These are phyloP conservation scores for Akanthomyces dipterigenus DNA, from an alignment of 2,329 filamentous ascomycete species.

Conservation along the genomic window DNA sequence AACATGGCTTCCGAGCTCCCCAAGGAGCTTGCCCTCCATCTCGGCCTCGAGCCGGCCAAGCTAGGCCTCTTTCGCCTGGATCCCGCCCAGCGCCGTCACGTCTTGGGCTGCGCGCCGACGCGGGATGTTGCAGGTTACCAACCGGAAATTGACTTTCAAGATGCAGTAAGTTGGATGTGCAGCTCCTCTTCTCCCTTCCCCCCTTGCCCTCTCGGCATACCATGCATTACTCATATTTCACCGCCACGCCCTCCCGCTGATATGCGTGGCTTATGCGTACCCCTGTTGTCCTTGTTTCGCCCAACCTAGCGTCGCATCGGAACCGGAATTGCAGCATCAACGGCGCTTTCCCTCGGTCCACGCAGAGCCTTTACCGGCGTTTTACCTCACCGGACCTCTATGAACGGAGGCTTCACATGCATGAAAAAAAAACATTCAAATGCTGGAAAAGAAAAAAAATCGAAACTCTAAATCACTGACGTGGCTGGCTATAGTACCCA, in stretches of 20 bases:
- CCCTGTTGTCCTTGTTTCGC: background rate
- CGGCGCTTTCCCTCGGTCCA: background rate
- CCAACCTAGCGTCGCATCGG: background rate
- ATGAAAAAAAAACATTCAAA: background rate
- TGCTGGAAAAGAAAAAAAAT: background rate
- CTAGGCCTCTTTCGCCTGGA: slow-evolving; percentile 65
- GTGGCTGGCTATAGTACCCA: slow-evolving; percentile 47
- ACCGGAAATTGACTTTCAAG: slow-evolving; percentile 60
- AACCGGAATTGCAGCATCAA: background rate
- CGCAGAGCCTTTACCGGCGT: background rate
- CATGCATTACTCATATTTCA: background rate
- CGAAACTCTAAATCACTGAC: background rate
- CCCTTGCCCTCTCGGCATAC: background rate
- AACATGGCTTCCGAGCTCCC: slow-evolving; percentile 55
- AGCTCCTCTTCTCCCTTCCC: background rate
- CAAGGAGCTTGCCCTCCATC: slow-evolving; percentile 54
- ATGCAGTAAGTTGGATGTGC: slow-evolving; percentile 46
- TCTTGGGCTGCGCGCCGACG: slow-evolving; percentile 53
- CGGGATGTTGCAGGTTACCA: slow-evolving; percentile 55
- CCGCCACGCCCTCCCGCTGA: background rate
- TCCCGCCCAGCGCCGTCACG: slow-evolving; percentile 47
- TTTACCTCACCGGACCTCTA: background rate
- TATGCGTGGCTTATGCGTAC: background rate
- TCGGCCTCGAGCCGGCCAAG: slow-evolving; percentile 56
- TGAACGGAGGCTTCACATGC: background rate